Conservation (phyloP, 179 eudicot species). For the Heliamphora pulchella region DNA sequence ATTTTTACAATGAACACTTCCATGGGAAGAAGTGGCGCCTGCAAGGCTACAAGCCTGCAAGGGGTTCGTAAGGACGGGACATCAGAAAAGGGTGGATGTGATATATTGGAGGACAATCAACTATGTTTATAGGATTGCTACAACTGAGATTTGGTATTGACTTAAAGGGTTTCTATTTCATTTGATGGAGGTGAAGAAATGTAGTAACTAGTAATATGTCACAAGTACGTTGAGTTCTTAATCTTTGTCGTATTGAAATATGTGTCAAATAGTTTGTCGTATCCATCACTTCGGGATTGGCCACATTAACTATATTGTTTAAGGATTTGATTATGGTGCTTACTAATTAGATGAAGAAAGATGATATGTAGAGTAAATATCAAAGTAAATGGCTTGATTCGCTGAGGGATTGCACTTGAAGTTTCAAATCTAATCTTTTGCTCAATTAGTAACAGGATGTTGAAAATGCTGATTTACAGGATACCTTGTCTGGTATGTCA, state of each 20-base stretch:
- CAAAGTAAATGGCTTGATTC: not conserved
- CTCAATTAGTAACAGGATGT: too few species aligned
- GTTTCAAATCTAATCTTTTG: not conserved
- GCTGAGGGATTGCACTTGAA: not conserved
- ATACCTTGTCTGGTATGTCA: too few species aligned
- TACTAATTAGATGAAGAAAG: not conserved
- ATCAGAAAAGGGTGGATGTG: not conserved
- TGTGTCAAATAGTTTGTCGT: too few species aligned
- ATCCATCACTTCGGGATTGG: too few species aligned
- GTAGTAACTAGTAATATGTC: not conserved
- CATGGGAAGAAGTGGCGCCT: not conserved
- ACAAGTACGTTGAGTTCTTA: not conserved
- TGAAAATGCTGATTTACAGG: too few species aligned
- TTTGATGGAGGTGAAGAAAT: not conserved
- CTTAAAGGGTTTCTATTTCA: not conserved
- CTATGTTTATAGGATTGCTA: not conserved
- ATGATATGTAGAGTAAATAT: not conserved
- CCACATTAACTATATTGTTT: too few species aligned
- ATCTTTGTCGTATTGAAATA: not conserved
- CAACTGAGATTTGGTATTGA: not conserved
- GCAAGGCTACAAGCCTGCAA: not conserved
- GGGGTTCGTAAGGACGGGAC: not conserved
- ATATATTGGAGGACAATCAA: not conserved
- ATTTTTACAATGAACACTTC: not conserved
- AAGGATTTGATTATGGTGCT: not conserved